These are phyloP conservation scores for Madurella fahalii DNA, from an alignment of 2,329 filamentous ascomycete genomes.

Conservation along the genomic window DNA sequence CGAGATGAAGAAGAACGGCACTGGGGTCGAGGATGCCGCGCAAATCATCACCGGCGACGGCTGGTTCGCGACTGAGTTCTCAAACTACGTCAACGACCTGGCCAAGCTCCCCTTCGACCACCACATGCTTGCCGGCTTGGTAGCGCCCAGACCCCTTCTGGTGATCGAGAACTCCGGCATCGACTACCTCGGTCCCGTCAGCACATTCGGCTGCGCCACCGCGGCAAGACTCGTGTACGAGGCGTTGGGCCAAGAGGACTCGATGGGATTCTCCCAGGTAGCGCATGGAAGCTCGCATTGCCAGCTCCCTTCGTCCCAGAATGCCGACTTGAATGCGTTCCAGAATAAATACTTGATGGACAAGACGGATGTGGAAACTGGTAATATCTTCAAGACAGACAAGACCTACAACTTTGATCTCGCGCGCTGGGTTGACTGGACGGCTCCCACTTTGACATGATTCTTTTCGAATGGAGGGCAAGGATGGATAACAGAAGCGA, in stretches of 20 bases:
- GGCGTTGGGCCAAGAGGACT: background rate
- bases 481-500: too few species aligned
- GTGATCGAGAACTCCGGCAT: conserved; percentile 45
- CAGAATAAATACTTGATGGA: background rate
- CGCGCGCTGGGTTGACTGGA: background rate
- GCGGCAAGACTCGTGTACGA: conserved; percentile 1
- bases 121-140: conserved; percentile 46
- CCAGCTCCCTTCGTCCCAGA: conserved; percentile 5
- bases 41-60: conserved; percentile 48
- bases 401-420: background rate
- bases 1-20: conserved; percentile 35
- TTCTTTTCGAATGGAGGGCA: too few species aligned
- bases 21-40: conserved; percentile 44
- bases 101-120: conserved; percentile 45
- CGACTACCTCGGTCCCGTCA: conserved; percentile 45
- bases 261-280: background rate
- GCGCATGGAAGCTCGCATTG: conserved; percentile 13
- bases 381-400: conserved; percentile 1
- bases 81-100: conserved; percentile 47
- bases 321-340: background rate
- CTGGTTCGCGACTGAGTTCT: conserved; percentile 46
- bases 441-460: background rate
- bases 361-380: background rate
- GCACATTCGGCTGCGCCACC: conserved; percentile 40
- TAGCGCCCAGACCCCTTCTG: conserved; percentile 44